Evolutionary conservation across 192 early-diverging fungal species (phyloP).

Genomic region (Dispira parvispora): DNA sequence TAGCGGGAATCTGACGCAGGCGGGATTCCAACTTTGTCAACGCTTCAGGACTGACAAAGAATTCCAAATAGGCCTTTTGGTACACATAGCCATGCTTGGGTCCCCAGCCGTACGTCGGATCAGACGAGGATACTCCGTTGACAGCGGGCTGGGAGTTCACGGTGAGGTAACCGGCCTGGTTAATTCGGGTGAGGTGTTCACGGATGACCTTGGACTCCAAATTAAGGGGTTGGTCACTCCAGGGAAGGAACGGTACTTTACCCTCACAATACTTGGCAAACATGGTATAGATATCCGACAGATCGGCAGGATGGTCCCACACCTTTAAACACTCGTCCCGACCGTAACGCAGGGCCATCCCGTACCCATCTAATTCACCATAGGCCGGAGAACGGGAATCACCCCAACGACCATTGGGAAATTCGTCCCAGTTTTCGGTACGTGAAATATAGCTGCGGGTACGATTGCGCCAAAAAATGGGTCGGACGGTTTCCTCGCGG

Average conservation of each 20-base stretch:
- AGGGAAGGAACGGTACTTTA: slow-evolving; percentile 68
- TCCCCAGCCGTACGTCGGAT: slow-evolving; percentile 82
- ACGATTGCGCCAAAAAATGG: slow-evolving; percentile 98
- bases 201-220: slow-evolving; percentile 63
- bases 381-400: slow-evolving; percentile 86
- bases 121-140: slow-evolving; percentile 65
- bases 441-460: slow-evolving; percentile 77
- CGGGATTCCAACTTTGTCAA: slow-evolving; percentile 44
- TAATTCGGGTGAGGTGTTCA: slow-evolving; percentile 46
- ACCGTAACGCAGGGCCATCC: slow-evolving; percentile 57
- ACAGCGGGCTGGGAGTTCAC: slow-evolving; percentile 94
- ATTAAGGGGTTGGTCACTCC: slow-evolving; percentile 71
- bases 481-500: slow-evolving; percentile 88
- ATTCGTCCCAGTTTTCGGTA: slow-evolving; percentile 94
- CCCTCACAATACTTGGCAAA: slow-evolving; percentile 78
- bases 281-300: slow-evolving; percentile 48
- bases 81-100: slow-evolving; percentile 91
- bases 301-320: slow-evolving; percentile 60
- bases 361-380: slow-evolving; percentile 70
- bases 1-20: slow-evolving; percentile 27
- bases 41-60: slow-evolving; percentile 64
- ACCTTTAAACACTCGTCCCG: slow-evolving; percentile 46
- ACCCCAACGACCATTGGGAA: slow-evolving; percentile 97
- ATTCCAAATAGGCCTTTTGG: slow-evolving; percentile 94
- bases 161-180: slow-evolving; percentile 73